phyloP scores from a whole-genome alignment of 352 stramenopile genomes.

The Pseudoperonospora humuli region DNA sequence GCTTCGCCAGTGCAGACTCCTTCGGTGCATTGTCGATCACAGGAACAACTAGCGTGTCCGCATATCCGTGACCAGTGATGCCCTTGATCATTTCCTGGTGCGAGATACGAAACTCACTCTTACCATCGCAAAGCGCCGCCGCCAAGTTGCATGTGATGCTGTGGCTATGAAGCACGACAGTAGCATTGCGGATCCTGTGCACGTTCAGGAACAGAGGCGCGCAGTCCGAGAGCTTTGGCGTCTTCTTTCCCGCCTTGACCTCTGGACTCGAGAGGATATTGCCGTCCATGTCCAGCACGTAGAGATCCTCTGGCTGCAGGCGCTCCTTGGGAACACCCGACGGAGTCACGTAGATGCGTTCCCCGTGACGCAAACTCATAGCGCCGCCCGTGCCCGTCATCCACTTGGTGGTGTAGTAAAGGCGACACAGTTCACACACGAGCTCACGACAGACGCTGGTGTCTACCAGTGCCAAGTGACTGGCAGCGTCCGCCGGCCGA shows the following conservation, averaged over 20 bases:
- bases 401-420: constrained; percentile 84
- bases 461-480: constrained; percentile 29
- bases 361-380: constrained; percentile 89
- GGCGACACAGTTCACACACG: constrained; percentile 63
- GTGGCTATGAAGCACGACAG: constrained; percentile 76
- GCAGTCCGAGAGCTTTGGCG: constrained; percentile 88
- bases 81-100: constrained; percentile 98
- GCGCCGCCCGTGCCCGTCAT: constrained; percentile 93
- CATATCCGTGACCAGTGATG: constrained; percentile 87
- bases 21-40: constrained; percentile 95
- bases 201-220: constrained; percentile 91
- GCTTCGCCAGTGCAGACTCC: constrained; percentile 88
- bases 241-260: constrained; percentile 32
- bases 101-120: constrained; percentile 84
- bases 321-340: constrained; percentile 96
- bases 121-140: constrained; percentile 82
- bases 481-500: constrained; percentile 32
- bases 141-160: constrained; percentile 83
- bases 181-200: constrained; percentile 80
- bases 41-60: constrained; percentile 90
- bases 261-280: constrained; percentile 61
- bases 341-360: constrained; percentile 93
- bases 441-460: constrained; percentile 43
- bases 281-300: constrained; percentile 87
- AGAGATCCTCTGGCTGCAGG: constrained; percentile 92